Evolutionary conservation across 768 basidiomycete species (phyloP).

Genomic region (Obba rivulosa): DNA sequence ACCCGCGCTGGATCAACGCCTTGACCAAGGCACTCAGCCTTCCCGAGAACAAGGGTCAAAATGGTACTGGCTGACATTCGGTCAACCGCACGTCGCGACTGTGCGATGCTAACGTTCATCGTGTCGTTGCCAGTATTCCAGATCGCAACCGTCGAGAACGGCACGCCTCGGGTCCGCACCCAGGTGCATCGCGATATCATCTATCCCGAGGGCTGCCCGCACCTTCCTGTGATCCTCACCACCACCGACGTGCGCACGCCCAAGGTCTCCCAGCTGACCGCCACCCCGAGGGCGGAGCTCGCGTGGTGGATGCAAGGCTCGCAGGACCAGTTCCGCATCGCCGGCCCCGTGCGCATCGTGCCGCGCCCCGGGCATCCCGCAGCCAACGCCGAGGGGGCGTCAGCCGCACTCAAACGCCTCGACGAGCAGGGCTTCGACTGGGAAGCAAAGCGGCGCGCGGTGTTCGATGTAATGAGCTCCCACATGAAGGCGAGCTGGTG

Average conservation of each 20-base stretch:
- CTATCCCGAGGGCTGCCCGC: constrained; percentile 32
- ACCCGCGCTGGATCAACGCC: constrained; percentile 24
- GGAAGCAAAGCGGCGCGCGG: constrained; percentile 56
- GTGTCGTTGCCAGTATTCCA: constrained; percentile 43
- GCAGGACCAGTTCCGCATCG: constrained; percentile 70
- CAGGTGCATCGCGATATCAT: constrained; percentile 59
- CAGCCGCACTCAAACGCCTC: constrained; percentile 13
- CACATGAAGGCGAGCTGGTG: constrained; percentile 71
- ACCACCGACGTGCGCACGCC: constrained; percentile 71
- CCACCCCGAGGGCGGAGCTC: constrained; percentile 48
- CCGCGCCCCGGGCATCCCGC: constrained; percentile 29
- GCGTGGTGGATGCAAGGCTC: constrained; percentile 71
- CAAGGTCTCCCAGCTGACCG: constrained; percentile 55
- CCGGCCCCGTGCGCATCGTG: constrained; percentile 45
- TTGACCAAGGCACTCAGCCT: constrained; percentile 19
- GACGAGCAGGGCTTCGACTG: constrained; percentile 42
- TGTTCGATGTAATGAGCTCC: constrained; percentile 55
- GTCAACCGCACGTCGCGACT: not conserved
- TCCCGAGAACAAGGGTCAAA: constrained; percentile 20
- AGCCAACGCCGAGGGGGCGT: constrained; percentile 12
- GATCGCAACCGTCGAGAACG: constrained; percentile 48
- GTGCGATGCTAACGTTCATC: not conserved
- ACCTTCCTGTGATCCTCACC: constrained; percentile 56
- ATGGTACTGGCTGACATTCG: constrained; percentile 9
- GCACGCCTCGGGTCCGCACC: constrained; percentile 58